phyloP scores from a whole-genome alignment of 2,329 filamentous ascomycete species.

The Talaromyces sp. region DNA sequence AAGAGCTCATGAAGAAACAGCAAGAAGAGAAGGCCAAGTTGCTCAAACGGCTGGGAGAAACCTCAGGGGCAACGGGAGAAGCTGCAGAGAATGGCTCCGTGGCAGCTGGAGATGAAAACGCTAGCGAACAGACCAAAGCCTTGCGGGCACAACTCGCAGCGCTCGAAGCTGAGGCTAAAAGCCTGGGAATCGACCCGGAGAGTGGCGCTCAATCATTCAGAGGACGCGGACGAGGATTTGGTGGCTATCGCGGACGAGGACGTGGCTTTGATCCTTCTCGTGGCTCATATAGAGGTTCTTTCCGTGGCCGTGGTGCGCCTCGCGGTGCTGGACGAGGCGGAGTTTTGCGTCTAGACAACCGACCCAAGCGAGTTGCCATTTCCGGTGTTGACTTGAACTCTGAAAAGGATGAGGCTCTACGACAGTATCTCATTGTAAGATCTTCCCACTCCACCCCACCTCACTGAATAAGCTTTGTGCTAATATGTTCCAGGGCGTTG shows the following conservation, averaged over 20 bases:
- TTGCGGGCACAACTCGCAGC: slow-evolving; percentile 56
- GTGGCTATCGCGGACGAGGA: slow-evolving; percentile 42
- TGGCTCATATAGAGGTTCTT: slow-evolving; percentile 40
- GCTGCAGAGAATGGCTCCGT: slow-evolving; percentile 21
- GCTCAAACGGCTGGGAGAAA: slow-evolving; percentile 47
- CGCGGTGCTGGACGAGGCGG: slow-evolving; percentile 44
- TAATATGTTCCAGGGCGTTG: slow-evolving; percentile 40
- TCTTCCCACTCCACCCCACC: background rate
- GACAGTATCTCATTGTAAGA: slow-evolving; percentile 56
- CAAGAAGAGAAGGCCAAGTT: slow-evolving; percentile 56
- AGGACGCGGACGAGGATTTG: slow-evolving; percentile 30
- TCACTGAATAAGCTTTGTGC: background rate
- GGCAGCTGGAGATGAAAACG: slow-evolving; percentile 35
- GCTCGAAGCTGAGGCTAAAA: slow-evolving; percentile 56
- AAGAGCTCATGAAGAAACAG: slow-evolving; percentile 52
- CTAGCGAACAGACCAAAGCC: slow-evolving; percentile 51
- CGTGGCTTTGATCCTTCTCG: slow-evolving; percentile 42
- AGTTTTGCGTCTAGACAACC: slow-evolving; percentile 59
- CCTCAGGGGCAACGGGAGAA: slow-evolving; percentile 22
- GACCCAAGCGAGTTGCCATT: slow-evolving; percentile 55
- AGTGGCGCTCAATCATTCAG: slow-evolving; percentile 27
- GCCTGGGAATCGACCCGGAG: slow-evolving; percentile 52
- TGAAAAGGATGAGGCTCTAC: slow-evolving; percentile 55
- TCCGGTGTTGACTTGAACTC: slow-evolving; percentile 49
- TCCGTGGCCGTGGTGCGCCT: slow-evolving; percentile 44